Base-by-base conservation (phyloP, 1,284 basidiomycete species). In the Sanghuangporus sanghuang region DNA sequence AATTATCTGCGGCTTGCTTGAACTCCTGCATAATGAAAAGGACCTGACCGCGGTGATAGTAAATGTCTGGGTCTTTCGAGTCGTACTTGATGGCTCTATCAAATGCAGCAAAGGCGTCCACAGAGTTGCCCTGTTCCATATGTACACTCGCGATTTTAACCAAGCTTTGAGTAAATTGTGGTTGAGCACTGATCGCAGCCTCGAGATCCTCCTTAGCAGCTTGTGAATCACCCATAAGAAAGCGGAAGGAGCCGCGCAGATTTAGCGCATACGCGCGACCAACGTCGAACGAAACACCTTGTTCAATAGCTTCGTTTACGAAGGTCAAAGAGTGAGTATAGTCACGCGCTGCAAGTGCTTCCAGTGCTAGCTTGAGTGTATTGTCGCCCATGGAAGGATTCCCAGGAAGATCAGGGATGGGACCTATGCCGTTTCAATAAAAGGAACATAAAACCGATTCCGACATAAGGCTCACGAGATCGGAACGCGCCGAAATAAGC, bases 11-110 rank as follows among this genome's bases (percentile, higher is more conserved):
- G 0, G 96, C 96, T 57, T 90, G 81, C 16, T 81, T 80, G 74
- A 91, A 98, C 69, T 98, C 89, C 76, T 90, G 90, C 80, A 96
- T 93, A 75, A 99, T 98, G 78, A 98, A 99, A 75, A 94, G 84
- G 50, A 99, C 97, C 81, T 99, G 97, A 42, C 96, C 97, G 69
- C 96, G 93, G 77, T 99, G 97, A 78, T 99, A 99, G 81, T 95
- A 99, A 67, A 98, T 95, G 76, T 99, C 97, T 0, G 96, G 89
- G 77, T 99, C 95, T 59, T 88, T 79, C 5, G 89, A 75, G 72
- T 98, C 89, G 69, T 92, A 85, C 73, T 85, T 81, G 71, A 96
- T 90, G 1, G 97, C 97, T 66, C 89, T 82, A 64, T 96, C 94
- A 74, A 98, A 98, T 75, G 93, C 94, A 68, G 89, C 84, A 76